Evolutionary conservation across 1,284 basidiomycete species (phyloP).

Genomic region (Ustilago curta): DNA sequence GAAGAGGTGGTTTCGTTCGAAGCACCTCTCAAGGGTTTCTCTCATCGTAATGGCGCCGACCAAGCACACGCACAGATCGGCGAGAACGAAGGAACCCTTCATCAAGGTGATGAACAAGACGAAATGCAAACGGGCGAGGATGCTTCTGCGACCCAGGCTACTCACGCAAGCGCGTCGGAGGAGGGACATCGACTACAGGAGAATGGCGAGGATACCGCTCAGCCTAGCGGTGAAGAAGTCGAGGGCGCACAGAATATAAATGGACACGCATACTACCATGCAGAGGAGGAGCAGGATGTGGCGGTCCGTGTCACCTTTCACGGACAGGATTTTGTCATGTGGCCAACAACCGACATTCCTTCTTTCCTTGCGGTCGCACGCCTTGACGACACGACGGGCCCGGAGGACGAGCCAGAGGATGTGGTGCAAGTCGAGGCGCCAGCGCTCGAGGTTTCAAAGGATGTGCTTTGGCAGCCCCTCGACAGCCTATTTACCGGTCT

Average conservation of each 20-base stretch:
- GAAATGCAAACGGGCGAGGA: slow-evolving; percentile 6
- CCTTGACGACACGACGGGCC: neutral
- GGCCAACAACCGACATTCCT: slow-evolving; percentile 42
- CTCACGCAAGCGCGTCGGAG: neutral
- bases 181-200: slow-evolving; percentile 21
- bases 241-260: slow-evolving; percentile 10
- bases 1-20: neutral
- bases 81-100: neutral
- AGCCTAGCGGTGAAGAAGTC: slow-evolving; percentile 1
- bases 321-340: slow-evolving; percentile 65
- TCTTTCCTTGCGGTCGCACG: slow-evolving; percentile 14
- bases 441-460: slow-evolving; percentile 38
- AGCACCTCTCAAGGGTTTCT: neutral
- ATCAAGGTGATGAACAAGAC: slow-evolving; percentile 13
- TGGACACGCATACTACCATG: slow-evolving; percentile 7
- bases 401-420: slow-evolving; percentile 10
- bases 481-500: slow-evolving; percentile 60
- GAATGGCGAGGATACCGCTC: slow-evolving; percentile 6
- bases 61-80: neutral
- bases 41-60: neutral
- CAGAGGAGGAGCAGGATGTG: slow-evolving; percentile 13
- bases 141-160: neutral
- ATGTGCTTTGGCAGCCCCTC: slow-evolving; percentile 60
- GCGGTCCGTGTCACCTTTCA: slow-evolving; percentile 61
- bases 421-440: slow-evolving; percentile 54